A percentile compares a stretch with the other conserved stretches of the same genome.
These are phyloP conservation scores for Sporisorium scitamineum DNA, from an alignment of 1,284 basidiomycete genomes.

Conservation along the genomic window DNA sequence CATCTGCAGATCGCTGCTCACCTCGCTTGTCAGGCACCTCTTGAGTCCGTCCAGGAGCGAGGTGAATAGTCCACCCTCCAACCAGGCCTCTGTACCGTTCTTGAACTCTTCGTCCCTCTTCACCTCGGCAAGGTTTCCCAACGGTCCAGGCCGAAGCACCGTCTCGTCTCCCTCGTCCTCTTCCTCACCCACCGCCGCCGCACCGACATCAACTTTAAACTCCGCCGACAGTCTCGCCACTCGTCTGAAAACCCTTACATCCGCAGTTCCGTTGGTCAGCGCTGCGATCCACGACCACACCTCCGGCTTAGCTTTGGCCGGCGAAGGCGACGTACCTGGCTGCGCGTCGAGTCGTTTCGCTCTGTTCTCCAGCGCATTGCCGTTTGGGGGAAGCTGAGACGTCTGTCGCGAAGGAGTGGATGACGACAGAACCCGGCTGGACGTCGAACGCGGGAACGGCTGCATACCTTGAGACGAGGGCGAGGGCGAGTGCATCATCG, in stretches of 20 bases:
- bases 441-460: slow-evolving; percentile 19
- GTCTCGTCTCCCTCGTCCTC: slow-evolving; percentile 35
- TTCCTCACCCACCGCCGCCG: neutral
- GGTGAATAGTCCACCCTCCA: slow-evolving; percentile 33
- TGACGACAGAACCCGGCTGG: slow-evolving; percentile 15
- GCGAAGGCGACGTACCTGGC: slow-evolving; percentile 19
- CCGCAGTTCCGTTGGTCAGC: slow-evolving; percentile 30
- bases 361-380: slow-evolving; percentile 30
- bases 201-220: slow-evolving; percentile 28
- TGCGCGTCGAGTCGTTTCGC: slow-evolving; percentile 36
- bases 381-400: neutral
- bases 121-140: slow-evolving; percentile 9
- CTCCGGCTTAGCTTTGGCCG: slow-evolving; percentile 53
- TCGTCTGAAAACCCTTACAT: slow-evolving; percentile 35
- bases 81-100: slow-evolving; percentile 32
- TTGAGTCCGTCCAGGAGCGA: slow-evolving; percentile 22
- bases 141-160: slow-evolving; percentile 18
- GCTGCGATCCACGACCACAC: slow-evolving; percentile 43
- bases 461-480: neutral
- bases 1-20: slow-evolving; percentile 25
- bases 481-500: slow-evolving; percentile 41
- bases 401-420: slow-evolving; percentile 14
- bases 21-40: slow-evolving; percentile 14
- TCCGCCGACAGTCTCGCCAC: slow-evolving; percentile 47
- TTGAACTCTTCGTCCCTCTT: slow-evolving; percentile 7